These are phyloP conservation scores for Dovyalis caffra DNA, from an alignment of 345 rosid species.

Conservation along the genomic window DNA sequence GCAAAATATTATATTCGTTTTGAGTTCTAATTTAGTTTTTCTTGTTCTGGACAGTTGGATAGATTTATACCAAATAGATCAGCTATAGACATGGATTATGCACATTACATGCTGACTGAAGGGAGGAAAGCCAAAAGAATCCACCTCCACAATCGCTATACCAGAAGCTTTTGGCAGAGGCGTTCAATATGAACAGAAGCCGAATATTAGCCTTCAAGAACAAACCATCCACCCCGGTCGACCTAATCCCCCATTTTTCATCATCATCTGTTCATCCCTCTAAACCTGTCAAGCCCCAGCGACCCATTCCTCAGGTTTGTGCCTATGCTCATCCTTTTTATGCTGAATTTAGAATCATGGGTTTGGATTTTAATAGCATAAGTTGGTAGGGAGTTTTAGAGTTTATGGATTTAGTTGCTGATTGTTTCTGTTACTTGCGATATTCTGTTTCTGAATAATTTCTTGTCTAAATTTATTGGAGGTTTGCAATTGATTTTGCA, in stretches of 20 bases:
- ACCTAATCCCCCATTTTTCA: slow-evolving; percentile 22
- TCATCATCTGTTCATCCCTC: slow-evolving; percentile 14
- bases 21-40: background rate
- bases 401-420: too few relatives aligned
- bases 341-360: background rate
- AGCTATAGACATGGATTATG: slow-evolving; percentile 73
- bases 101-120: slow-evolving; percentile 55
- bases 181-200: slow-evolving; percentile 54
- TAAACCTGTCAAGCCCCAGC: slow-evolving; percentile 31
- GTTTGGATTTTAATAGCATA: too few relatives aligned
- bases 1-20: background rate
- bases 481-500: slow-evolving; percentile 10
- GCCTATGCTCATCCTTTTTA: background rate
- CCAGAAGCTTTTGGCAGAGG: slow-evolving; percentile 60
- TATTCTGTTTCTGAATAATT: background rate
- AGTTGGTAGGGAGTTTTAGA: too few relatives aligned
- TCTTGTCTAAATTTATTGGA: background rate
- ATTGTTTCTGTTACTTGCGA: too few relatives aligned
- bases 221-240: slow-evolving; percentile 49
- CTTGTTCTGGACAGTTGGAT: slow-evolving; percentile 42
- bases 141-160: slow-evolving; percentile 60
- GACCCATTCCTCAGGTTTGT: slow-evolving; percentile 47
- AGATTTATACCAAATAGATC: slow-evolving; percentile 74
- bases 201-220: slow-evolving; percentile 69
- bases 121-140: slow-evolving; percentile 49